Conservation (phyloP, 805 yeast genomes). For the Wickerhamiella kurtzmanii region DNA sequence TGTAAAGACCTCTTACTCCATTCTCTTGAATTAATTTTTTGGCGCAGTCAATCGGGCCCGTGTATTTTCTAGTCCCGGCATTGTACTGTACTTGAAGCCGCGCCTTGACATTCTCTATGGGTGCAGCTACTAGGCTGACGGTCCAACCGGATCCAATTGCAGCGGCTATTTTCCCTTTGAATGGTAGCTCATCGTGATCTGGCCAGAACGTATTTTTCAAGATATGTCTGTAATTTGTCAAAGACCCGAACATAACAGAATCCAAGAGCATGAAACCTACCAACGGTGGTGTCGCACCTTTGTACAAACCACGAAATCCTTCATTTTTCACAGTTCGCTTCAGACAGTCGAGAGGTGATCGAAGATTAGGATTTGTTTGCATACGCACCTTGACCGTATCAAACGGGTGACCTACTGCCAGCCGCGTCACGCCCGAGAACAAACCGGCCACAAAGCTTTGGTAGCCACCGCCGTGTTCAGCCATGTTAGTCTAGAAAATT, state of each 20-base stretch:
- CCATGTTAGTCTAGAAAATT: conserved; percentile 1
- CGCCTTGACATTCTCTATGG: conserved; percentile 81
- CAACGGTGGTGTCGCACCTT: conserved; percentile 87
- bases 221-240: conserved; percentile 60
- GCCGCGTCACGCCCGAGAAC: conserved; percentile 75
- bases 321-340: conserved; percentile 57
- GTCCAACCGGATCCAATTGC: conserved; percentile 78
- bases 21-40: conserved; percentile 29
- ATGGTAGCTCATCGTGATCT: conserved; percentile 51
- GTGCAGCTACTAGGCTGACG: conserved; percentile 90
- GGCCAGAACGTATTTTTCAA: conserved; percentile 50
- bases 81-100: conserved; percentile 83
- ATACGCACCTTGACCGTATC: conserved; percentile 81
- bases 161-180: conserved; percentile 62
- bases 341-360: conserved; percentile 73
- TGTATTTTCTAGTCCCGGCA: conserved; percentile 49
- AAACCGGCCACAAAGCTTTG: conserved; percentile 77
- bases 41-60: conserved; percentile 70
- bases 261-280: conserved; percentile 94
- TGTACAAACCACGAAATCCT: conserved; percentile 67
- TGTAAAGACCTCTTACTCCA: conserved; percentile 62
- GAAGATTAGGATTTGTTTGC: conserved; percentile 64
- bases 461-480: conserved; percentile 15
- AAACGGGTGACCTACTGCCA: conserved; percentile 82
- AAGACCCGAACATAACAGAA: conserved; percentile 75